These are phyloP conservation scores for Blastobotrys elegans DNA, from an alignment of 1,139 yeast genomes.

Conservation along the genomic window DNA sequence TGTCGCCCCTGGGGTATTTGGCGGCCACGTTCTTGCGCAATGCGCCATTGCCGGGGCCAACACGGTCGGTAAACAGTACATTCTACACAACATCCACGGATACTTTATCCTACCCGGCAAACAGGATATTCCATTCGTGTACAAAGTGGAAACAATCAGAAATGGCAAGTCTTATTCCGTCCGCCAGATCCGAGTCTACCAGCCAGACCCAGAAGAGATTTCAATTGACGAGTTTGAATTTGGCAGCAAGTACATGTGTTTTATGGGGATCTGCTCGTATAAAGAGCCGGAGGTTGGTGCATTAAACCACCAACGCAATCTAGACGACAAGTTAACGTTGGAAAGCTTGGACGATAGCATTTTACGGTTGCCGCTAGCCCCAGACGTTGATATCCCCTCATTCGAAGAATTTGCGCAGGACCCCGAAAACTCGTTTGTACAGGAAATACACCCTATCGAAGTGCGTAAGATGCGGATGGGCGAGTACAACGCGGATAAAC, in stretches of 20 bases:
- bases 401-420: slow-evolving; percentile 24
- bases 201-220: slow-evolving; percentile 21
- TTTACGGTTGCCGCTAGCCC: slow-evolving; percentile 25
- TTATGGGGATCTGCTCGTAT: slow-evolving; percentile 28
- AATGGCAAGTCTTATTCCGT: slow-evolving; percentile 29
- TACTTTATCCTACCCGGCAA: slow-evolving; percentile 32
- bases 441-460: slow-evolving; percentile 31
- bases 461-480: slow-evolving; percentile 29
- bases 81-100: slow-evolving; percentile 26
- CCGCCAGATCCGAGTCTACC: slow-evolving; percentile 30
- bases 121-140: slow-evolving; percentile 29
- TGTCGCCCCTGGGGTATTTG: slow-evolving; percentile 30
- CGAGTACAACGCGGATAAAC: slow-evolving; percentile 19
- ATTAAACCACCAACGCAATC: slow-evolving; percentile 25
- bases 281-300: slow-evolving; percentile 24
- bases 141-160: slow-evolving; percentile 29
- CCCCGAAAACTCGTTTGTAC: slow-evolving; percentile 15
- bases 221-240: slow-evolving; percentile 19
- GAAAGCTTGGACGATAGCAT: slow-evolving; percentile 18
- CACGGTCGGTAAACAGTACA: slow-evolving; percentile 24
- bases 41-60: slow-evolving; percentile 28
- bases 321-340: slow-evolving; percentile 20
- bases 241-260: slow-evolving; percentile 23
- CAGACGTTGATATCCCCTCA: slow-evolving; percentile 29
- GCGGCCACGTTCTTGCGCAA: slow-evolving; percentile 34